Percentiles rank a stretch among this genome's conserved stretches.
These are phyloP conservation scores for Hyphopichia khmerensis DNA, from an alignment of 1,139 yeast genomes.

Conservation along the genomic window DNA sequence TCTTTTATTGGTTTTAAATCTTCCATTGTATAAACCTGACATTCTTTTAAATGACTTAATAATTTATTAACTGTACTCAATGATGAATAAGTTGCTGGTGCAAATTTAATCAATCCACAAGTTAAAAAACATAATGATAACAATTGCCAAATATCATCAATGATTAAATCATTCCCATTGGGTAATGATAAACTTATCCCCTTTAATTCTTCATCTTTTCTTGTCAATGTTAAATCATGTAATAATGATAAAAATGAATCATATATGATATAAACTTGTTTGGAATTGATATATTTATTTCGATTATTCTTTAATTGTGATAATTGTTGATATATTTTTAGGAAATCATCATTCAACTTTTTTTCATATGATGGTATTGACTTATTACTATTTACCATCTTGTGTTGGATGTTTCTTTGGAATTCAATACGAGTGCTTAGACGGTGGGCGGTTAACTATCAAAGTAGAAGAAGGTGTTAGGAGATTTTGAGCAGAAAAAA, in stretches of 20 bases:
- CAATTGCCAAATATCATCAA: constrained; percentile 87
- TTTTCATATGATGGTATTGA: constrained; percentile 53
- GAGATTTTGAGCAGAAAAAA: neutral
- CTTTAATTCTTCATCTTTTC: constrained; percentile 49
- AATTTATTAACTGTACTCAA: constrained; percentile 80
- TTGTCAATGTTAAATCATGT: constrained; percentile 48
- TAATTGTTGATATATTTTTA: constrained; percentile 47
- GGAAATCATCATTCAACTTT: constrained; percentile 46
- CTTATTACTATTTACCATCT: constrained; percentile 6
- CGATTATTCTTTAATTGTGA: constrained; percentile 65
- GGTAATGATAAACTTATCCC: constrained; percentile 41
- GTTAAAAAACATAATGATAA: constrained; percentile 83
- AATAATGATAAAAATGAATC: constrained; percentile 51
- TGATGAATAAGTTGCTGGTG: constrained; percentile 93
- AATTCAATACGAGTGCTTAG: too few species aligned
- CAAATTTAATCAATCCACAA: constrained; percentile 84
- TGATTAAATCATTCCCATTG: constrained; percentile 60
- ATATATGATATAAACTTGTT: constrained; percentile 58
- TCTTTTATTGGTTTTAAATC: constrained; percentile 76
- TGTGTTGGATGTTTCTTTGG: too few species aligned
- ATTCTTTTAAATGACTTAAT: constrained; percentile 76
- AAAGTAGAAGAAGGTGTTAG: too few species aligned
- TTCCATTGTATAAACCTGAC: constrained; percentile 77
- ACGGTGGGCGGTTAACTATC: too few species aligned
- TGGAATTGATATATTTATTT: constrained; percentile 59